A percentile compares a stretch with the other conserved stretches of the same genome.
phyloP scores from a whole-genome alignment of 129 eudicot species.

The Ambrosia artemisiifolia region DNA sequence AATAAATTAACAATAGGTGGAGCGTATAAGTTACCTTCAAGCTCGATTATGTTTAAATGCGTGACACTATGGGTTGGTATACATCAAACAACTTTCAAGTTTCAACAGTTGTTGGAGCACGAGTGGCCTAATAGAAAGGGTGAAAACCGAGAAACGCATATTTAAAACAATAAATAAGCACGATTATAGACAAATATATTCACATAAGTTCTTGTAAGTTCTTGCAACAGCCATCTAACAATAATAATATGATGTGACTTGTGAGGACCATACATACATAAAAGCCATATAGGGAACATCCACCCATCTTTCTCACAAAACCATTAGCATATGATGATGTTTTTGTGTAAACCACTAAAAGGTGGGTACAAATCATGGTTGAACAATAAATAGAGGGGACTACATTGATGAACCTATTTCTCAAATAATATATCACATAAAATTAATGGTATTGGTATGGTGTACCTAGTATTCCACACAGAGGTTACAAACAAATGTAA shows the following conservation, averaged over 20 bases:
- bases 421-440: not conserved
- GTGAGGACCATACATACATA: too few species aligned
- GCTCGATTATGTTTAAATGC: not conserved
- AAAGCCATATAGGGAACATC: not conserved
- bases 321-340: slow-evolving; percentile 17
- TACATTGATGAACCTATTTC: not conserved
- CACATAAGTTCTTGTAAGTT: not conserved
- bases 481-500: slow-evolving; percentile 23
- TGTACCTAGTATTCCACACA: slow-evolving; percentile 22
- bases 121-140: not conserved
- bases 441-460: not conserved
- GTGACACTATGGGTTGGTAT: not conserved
- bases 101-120: too few species aligned
- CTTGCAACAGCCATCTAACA: slow-evolving; percentile 22
- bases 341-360: slow-evolving; percentile 25
- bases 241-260: too few species aligned
- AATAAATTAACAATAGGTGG: not conserved
- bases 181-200: not conserved
- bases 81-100: not conserved
- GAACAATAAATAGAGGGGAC: slow-evolving; percentile 19
- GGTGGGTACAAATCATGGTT: not conserved
- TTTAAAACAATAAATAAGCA: not conserved
- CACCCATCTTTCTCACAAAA: slow-evolving; percentile 11
- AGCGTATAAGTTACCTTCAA: not conserved
- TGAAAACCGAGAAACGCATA: not conserved